phyloP scores from a whole-genome alignment of 495 filamentous ascomycete species.

The Podospora comata region DNA sequence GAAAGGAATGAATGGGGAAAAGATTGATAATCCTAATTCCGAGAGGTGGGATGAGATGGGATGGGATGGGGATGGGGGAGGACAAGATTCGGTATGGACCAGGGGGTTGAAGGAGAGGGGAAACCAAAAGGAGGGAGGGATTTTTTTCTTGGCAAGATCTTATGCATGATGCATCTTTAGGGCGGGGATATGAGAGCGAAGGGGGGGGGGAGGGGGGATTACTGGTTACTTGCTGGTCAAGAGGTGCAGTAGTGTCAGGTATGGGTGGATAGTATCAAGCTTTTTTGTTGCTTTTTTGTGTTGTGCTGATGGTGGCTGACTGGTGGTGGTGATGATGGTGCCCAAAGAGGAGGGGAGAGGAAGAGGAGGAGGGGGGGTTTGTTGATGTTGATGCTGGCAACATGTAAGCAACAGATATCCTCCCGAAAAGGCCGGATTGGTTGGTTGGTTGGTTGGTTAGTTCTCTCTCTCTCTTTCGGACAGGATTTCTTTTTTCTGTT shows the following conservation, averaged over 20 bases:
- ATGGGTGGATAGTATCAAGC: neutral
- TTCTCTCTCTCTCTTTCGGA: too few relatives aligned
- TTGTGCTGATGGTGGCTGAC: neutral
- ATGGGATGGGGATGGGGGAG: neutral
- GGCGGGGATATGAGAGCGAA: neutral
- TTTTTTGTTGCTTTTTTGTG: neutral
- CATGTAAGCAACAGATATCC: neutral
- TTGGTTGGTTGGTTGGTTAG: neutral
- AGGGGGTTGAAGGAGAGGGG: neutral
- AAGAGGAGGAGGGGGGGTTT: neutral
- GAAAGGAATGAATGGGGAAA: neutral
- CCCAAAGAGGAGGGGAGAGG: neutral
- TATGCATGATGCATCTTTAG: neutral
- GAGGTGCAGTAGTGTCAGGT: neutral
- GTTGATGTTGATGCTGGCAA: neutral
- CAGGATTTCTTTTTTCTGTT: neutral
- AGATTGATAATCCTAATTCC: neutral
- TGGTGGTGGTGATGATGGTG: neutral
- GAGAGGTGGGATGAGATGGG: neutral
- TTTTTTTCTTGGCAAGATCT: neutral
- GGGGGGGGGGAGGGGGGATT: neutral
- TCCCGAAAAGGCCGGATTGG: neutral
- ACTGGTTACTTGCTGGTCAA: neutral
- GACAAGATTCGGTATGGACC: neutral
- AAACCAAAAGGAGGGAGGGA: neutral